Conservation (phyloP, 2,329 filamentous ascomycete genomes). For the Huntiella savannae region DNA sequence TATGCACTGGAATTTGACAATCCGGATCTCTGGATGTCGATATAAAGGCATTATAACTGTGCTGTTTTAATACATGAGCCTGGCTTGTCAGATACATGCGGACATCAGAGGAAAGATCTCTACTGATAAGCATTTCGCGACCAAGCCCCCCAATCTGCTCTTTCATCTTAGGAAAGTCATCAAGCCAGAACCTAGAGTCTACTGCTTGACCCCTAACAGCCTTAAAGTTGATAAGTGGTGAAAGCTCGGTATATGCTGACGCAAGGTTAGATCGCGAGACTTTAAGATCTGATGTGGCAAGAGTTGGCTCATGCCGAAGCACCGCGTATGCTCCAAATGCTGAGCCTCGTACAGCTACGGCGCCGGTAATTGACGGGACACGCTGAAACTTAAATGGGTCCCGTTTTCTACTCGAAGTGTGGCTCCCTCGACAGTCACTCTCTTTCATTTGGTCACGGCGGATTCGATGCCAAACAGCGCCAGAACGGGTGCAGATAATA, state of each 20-base stretch:
- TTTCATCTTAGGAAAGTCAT: conserved; percentile 17
- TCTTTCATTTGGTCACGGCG: conserved; percentile 67
- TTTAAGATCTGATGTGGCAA: conserved; percentile 52
- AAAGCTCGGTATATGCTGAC: conserved; percentile 51
- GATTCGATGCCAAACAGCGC: conserved; percentile 80
- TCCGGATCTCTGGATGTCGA: conserved; percentile 44
- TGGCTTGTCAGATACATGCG: conserved; percentile 25
- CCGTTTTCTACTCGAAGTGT: conserved; percentile 17
- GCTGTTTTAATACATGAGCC: conserved; percentile 21
- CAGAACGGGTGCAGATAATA: conserved; percentile 80
- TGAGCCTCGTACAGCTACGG: conserved; percentile 69
- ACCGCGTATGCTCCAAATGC: conserved; percentile 80
- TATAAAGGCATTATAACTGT: conserved; percentile 26
- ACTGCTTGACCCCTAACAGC: conserved; percentile 22
- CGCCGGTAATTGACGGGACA: conserved; percentile 70
- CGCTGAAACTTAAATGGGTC: conserved; percentile 95
- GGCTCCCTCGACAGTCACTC: conserved; percentile 31
- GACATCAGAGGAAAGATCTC: conserved; percentile 26
- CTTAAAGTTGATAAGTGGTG: conserved; percentile 45
- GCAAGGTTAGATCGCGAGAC: conserved; percentile 51
- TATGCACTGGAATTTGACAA: conserved; percentile 59
- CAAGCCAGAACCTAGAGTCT: conserved; percentile 23
- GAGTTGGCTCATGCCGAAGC: conserved; percentile 64
- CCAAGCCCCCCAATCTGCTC: no score
- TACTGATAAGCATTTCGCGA: no score